These are phyloP conservation scores for Geotrichum europaeum DNA, from an alignment of 1,139 yeast species.

Conservation along the genomic window DNA sequence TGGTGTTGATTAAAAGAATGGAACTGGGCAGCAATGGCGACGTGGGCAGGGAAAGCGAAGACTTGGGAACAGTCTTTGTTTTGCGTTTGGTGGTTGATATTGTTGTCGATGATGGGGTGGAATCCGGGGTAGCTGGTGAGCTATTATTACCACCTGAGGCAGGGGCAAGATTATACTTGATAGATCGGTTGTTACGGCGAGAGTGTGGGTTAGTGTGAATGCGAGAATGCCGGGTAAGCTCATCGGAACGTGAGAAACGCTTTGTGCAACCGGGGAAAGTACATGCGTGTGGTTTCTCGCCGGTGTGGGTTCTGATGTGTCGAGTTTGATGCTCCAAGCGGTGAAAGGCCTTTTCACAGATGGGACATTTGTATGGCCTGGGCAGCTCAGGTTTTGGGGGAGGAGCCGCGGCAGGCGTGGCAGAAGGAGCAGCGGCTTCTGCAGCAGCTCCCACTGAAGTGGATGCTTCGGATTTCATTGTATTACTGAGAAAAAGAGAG, in stretches of 20 bases:
- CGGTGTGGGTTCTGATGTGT: slow-evolving; percentile 92
- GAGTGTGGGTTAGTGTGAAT: slow-evolving; percentile 78
- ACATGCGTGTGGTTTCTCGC: slow-evolving; percentile 90
- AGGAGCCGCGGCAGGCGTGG: neutral
- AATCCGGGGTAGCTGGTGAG: neutral
- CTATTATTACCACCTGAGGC: slow-evolving; percentile 16
- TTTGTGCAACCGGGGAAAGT: slow-evolving; percentile 82
- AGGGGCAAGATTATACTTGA: slow-evolving; percentile 27
- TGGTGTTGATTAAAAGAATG: neutral
- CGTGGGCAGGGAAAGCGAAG: slow-evolving; percentile 5
- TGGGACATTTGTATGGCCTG: slow-evolving; percentile 84
- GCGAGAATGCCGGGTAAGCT: slow-evolving; percentile 80
- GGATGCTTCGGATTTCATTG: neutral
- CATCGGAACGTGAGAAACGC: slow-evolving; percentile 82
- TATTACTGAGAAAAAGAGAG: neutral
- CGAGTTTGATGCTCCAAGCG: slow-evolving; percentile 91
- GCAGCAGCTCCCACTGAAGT: neutral
- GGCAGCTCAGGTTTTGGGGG: slow-evolving; percentile 35
- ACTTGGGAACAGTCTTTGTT: neutral
- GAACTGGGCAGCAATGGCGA: slow-evolving; percentile 13
- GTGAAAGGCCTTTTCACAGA: slow-evolving; percentile 88
- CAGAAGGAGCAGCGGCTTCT: neutral
- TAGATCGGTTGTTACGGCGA: slow-evolving; percentile 43
- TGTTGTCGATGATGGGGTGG: slow-evolving; percentile 4
- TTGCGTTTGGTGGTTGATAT: neutral